Evolutionary conservation across 306 rosid species (phyloP).

Genomic region (Cyamopsis tetragonoloba): DNA sequence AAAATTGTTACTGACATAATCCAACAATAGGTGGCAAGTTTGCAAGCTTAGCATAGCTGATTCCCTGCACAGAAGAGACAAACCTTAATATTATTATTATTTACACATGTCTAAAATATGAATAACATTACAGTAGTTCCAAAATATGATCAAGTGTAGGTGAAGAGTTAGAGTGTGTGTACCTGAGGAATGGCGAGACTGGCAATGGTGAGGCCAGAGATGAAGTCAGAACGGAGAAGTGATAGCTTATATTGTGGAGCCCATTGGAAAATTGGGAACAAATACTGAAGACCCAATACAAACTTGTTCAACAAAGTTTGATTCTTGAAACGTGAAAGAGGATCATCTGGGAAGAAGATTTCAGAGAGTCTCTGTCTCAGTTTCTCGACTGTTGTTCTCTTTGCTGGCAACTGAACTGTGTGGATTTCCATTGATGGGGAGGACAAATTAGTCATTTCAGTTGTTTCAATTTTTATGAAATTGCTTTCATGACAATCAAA

Average conservation of each 20-base stretch:
- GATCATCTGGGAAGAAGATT: constrained; percentile 90
- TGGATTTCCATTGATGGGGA: constrained; percentile 50
- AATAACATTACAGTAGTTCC: no score
- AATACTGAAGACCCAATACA: constrained; percentile 51
- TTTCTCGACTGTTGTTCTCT: constrained; percentile 50
- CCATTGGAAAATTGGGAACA: constrained; percentile 87
- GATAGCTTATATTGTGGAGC: constrained; percentile 52
- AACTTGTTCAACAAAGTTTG: constrained; percentile 46
- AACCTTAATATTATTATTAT: no score
- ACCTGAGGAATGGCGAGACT: constrained; percentile 98
- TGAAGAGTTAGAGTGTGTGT: background rate
- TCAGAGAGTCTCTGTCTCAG: constrained; percentile 60
- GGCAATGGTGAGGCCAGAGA: constrained; percentile 96
- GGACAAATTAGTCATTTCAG: no score
- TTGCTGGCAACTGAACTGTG: constrained; percentile 59
- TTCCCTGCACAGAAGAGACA: constrained; percentile 57
- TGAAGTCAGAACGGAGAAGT: constrained; percentile 65
- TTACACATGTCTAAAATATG: no score
- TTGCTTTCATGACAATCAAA: constrained; percentile 38
- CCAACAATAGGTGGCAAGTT: constrained; percentile 93
- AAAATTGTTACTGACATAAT: constrained; percentile 57
- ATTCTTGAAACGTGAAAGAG: constrained; percentile 66
- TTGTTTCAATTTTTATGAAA: constrained; percentile 29
- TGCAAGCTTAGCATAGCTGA: constrained; percentile 95
- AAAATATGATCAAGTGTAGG: no score